phyloP scores from a whole-genome alignment of 2,329 filamentous ascomycete genomes.

The Aspergillus felis region DNA sequence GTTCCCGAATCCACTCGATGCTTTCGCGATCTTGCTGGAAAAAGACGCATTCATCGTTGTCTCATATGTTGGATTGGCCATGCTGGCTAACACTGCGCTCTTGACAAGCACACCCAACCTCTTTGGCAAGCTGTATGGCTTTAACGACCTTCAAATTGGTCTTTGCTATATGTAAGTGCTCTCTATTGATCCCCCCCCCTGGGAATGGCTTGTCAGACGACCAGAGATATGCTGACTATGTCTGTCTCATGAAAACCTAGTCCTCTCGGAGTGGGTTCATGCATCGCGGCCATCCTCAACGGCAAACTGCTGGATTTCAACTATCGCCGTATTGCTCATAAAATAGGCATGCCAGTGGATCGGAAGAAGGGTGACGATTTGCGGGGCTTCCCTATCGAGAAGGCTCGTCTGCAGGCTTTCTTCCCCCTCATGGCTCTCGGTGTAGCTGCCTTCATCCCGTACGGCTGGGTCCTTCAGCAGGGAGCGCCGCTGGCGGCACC shows the following conservation, averaged over 20 bases:
- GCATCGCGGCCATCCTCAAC: slow-evolving; percentile 17
- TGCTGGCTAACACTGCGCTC: slow-evolving; percentile 38
- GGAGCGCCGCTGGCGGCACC: slow-evolving; percentile 19
- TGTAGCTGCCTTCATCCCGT: slow-evolving; percentile 23
- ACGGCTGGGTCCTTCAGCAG: slow-evolving; percentile 29
- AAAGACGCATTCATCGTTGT: slow-evolving; percentile 37
- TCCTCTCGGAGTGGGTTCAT: slow-evolving; percentile 18
- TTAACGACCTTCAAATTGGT: slow-evolving; percentile 24
- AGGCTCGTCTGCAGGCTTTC: slow-evolving; percentile 24
- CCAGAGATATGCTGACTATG: not conserved
- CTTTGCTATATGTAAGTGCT: slow-evolving; percentile 22
- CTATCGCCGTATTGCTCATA: slow-evolving; percentile 15
- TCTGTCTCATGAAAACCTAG: slow-evolving; percentile 2
- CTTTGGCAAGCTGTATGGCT: slow-evolving; percentile 34
- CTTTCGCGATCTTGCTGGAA: slow-evolving; percentile 37
- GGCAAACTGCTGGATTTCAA: slow-evolving; percentile 22
- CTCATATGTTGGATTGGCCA: slow-evolving; percentile 30
- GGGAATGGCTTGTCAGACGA: not conserved
- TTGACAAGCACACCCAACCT: slow-evolving; percentile 37
- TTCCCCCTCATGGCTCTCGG: slow-evolving; percentile 23
- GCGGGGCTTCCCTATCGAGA: slow-evolving; percentile 40
- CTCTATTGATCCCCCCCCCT: not conserved
- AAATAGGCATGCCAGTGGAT: slow-evolving; percentile 12
- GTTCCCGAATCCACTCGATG: slow-evolving; percentile 44
- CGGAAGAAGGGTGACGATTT: slow-evolving; percentile 42